phyloP scores from a whole-genome alignment of 305 asterid genomes.

The Fraxinus floribunda region DNA sequence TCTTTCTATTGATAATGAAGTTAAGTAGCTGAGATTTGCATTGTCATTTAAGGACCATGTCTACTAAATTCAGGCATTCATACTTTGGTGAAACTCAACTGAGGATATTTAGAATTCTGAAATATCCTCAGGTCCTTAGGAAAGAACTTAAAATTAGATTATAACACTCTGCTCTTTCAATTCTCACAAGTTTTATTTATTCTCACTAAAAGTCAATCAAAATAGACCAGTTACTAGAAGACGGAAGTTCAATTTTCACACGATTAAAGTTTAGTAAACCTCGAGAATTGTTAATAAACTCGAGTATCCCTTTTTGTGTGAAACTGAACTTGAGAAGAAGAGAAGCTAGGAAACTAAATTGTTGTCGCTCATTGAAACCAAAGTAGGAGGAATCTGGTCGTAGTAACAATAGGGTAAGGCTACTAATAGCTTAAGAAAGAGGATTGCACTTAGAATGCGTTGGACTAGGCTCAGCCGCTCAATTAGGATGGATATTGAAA shows the following conservation, averaged over 20 bases:
- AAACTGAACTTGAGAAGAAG: not conserved
- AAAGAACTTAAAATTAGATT: not conserved
- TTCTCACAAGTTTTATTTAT: not conserved
- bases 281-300: not conserved
- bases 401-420: not conserved
- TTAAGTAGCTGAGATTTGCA: not conserved
- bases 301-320: not conserved
- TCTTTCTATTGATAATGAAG: not conserved
- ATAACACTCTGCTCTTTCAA: not conserved
- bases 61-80: not conserved
- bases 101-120: not conserved
- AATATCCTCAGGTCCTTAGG: not conserved
- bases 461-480: not conserved
- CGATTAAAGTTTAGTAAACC: not conserved
- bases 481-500: not conserved
- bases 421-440: not conserved
- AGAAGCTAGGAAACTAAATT: not conserved
- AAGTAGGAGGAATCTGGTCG: not conserved
- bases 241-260: not conserved
- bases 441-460: not conserved
- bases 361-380: not conserved
- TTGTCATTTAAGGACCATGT: not conserved
- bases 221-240: not conserved
- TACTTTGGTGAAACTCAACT: not conserved
- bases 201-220: not conserved